Evolutionary conservation across 164 flowering plant genomes (phyloP).

Genomic region (Taxillus chinensis): DNA sequence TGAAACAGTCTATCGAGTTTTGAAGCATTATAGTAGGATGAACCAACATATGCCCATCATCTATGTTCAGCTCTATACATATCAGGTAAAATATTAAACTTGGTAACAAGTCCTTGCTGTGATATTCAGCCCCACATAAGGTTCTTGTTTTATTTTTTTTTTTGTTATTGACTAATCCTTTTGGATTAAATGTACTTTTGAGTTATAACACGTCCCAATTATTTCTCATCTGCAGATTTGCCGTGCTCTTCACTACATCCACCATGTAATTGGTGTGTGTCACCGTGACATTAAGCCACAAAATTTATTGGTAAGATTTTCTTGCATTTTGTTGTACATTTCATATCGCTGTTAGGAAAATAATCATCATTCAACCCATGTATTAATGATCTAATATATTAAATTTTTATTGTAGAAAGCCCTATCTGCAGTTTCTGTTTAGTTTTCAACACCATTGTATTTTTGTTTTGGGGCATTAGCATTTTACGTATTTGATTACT

Average conservation of each 20-base stretch:
- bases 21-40: constrained; percentile 65
- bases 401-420: too few relatives aligned
- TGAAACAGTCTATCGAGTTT: constrained; percentile 77
- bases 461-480: too few relatives aligned
- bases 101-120: too few relatives aligned
- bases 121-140: too few relatives aligned
- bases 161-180: too few relatives aligned
- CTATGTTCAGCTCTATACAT: constrained; percentile 70
- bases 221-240: constrained; percentile 52
- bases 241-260: constrained; percentile 76
- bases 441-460: too few relatives aligned
- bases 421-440: too few relatives aligned
- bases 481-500: too few relatives aligned
- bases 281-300: constrained; percentile 99
- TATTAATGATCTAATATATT: too few relatives aligned
- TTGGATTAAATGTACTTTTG: neutral
- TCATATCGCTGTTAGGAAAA: too few relatives aligned
- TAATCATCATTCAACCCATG: too few relatives aligned
- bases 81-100: constrained; percentile 55
- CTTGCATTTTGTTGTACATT: neutral
- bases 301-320: constrained; percentile 72
- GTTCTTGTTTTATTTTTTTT: too few relatives aligned
- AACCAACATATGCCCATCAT: constrained; percentile 70
- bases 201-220: constrained; percentile 1
- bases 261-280: constrained; percentile 77